Percentiles rank a stretch among this genome's conserved stretches.
phyloP scores from a whole-genome alignment of 2,329 filamentous ascomycete species.

The Drechslerella stenobrocha region DNA sequence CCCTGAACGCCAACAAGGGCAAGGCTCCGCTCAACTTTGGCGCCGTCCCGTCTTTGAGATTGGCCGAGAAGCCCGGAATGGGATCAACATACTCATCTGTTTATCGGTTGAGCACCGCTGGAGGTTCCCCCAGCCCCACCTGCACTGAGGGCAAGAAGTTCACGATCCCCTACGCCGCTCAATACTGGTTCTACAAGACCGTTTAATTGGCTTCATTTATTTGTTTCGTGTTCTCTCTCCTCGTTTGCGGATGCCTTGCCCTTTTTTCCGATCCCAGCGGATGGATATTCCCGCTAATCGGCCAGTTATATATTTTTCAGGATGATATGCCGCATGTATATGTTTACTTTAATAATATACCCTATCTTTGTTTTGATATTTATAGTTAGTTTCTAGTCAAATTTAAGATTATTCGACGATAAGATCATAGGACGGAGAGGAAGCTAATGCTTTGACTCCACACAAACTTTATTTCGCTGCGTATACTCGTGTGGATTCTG shows the following conservation, averaged over 20 bases:
- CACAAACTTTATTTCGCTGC: too few species aligned
- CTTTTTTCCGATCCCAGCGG: background rate
- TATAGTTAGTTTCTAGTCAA: background rate
- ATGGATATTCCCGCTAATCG: constrained; percentile 19
- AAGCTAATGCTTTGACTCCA: background rate
- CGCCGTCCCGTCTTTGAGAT: constrained; percentile 79
- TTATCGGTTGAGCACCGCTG: constrained; percentile 81
- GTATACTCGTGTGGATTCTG: too few species aligned
- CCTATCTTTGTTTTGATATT: background rate
- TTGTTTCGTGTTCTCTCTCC: constrained; percentile 3
- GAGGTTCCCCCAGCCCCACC: constrained; percentile 72
- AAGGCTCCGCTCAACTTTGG: constrained; percentile 61
- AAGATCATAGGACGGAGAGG: background rate
- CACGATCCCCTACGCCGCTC: constrained; percentile 32
- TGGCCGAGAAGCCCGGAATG: constrained; percentile 62
- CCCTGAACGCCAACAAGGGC: constrained; percentile 27
- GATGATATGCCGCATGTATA: background rate
- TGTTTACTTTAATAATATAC: constrained; percentile 1
- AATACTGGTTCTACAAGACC: constrained; percentile 35
- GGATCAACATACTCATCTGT: constrained; percentile 65
- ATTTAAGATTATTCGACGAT: background rate
- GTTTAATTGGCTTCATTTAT: background rate
- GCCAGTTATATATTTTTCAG: background rate
- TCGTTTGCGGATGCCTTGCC: background rate
- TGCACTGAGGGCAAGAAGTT: constrained; percentile 60